Evolutionary conservation across 352 stramenopile genomes (phyloP).

Genomic region (Phytopythium oedochilum): DNA sequence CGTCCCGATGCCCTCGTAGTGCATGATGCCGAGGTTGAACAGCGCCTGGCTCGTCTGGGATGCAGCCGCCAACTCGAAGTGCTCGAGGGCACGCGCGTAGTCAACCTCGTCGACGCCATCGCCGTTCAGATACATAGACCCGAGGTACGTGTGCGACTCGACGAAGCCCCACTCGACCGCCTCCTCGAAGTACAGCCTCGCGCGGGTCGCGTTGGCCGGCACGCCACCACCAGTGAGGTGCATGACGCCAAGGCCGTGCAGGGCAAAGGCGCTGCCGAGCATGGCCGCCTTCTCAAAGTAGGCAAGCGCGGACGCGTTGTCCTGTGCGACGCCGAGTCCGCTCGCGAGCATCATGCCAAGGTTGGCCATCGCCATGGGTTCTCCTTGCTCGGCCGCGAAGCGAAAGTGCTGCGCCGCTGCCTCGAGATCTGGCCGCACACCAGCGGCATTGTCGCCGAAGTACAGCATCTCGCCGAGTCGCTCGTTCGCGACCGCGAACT

Average conservation of each 20-base stretch:
- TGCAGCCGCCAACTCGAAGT: constrained; percentile 51
- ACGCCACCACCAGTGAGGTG: constrained; percentile 53
- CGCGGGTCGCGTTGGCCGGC: constrained; percentile 50
- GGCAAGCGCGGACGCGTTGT: constrained; percentile 49
- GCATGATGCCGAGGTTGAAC: constrained; percentile 76
- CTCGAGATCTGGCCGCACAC: constrained; percentile 39
- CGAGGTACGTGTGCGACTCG: constrained; percentile 69
- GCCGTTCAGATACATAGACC: constrained; percentile 59
- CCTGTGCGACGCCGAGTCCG: constrained; percentile 48
- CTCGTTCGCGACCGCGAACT: constrained; percentile 53
- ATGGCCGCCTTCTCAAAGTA: constrained; percentile 55
- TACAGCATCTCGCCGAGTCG: constrained; percentile 69
- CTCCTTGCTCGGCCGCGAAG: constrained; percentile 59
- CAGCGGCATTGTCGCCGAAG: constrained; percentile 59
- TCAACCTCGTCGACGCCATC: constrained; percentile 47
- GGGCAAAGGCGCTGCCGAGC: constrained; percentile 56
- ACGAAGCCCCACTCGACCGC: constrained; percentile 49
- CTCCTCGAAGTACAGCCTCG: constrained; percentile 54
- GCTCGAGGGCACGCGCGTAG: constrained; percentile 39
- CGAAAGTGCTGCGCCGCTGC: constrained; percentile 56
- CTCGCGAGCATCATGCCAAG: constrained; percentile 69
- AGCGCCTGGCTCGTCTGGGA: constrained; percentile 47
- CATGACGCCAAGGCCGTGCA: constrained; percentile 60
- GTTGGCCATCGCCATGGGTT: constrained; percentile 61
- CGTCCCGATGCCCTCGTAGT: constrained; percentile 56